phyloP scores from a whole-genome alignment of 305 asterid species.

The Fraxinus greggii region DNA sequence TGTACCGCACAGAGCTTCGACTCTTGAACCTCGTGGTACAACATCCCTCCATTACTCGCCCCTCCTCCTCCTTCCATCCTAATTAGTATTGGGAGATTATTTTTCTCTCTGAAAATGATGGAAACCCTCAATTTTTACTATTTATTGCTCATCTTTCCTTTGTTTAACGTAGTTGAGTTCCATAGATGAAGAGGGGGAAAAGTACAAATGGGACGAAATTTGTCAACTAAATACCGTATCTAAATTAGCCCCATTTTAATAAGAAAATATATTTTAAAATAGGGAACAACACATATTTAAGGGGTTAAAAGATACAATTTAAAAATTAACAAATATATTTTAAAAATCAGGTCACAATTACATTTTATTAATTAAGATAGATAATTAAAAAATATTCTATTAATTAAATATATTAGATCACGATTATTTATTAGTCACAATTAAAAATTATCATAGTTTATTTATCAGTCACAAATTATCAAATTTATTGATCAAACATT shows the following conservation, averaged over 20 bases:
- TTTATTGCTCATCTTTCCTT: background rate
- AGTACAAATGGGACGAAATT: background rate
- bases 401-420: too few species aligned
- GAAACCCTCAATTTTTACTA: background rate
- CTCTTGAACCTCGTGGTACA: slow-evolving; percentile 99
- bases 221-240: background rate
- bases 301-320: background rate
- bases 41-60: slow-evolving; percentile 79
- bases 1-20: slow-evolving; percentile 96
- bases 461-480: too few species aligned
- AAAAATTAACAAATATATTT: background rate
- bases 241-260: background rate
- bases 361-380: too few species aligned
- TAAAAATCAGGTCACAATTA: too few species aligned
- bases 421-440: too few species aligned
- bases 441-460: too few species aligned
- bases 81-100: background rate
- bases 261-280: too few species aligned
- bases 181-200: background rate
- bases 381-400: too few species aligned
- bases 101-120: background rate
- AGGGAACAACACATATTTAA: too few species aligned
- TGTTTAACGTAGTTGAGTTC: background rate
- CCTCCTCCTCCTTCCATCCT: slow-evolving; percentile 37
- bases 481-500: too few species aligned